Conservation (phyloP, 495 filamentous ascomycete genomes). For the Neurospora hispaniola region DNA sequence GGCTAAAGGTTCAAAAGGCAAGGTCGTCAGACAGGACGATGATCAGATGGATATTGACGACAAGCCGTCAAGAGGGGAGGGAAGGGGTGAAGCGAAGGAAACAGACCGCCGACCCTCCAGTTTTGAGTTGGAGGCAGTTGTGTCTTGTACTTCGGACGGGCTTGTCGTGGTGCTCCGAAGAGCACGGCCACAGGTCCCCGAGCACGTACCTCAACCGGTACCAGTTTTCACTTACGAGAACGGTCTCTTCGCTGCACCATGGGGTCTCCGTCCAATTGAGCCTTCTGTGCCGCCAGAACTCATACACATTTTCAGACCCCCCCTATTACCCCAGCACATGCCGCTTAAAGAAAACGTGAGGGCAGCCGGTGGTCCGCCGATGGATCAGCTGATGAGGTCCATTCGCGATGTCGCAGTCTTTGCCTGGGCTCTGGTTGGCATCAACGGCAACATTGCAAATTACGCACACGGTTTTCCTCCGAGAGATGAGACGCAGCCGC, state of each 20-base stretch:
- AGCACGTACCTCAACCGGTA: constrained; percentile 35
- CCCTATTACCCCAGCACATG: constrained; percentile 33
- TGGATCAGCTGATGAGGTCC: constrained; percentile 59
- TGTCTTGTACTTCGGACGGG: constrained; percentile 84
- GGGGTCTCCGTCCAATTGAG: constrained; percentile 52
- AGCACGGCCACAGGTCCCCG: constrained; percentile 60
- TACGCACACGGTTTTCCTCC: constrained; percentile 55
- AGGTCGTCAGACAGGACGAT: constrained; percentile 3
- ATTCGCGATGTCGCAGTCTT: constrained; percentile 81
- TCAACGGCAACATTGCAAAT: constrained; percentile 63
- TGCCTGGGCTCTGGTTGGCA: constrained; percentile 70
- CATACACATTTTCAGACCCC: constrained; percentile 32
- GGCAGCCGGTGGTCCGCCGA: constrained; percentile 38
- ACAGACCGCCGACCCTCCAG: neutral
- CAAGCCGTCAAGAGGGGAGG: neutral
- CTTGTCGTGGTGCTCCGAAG: constrained; percentile 73
- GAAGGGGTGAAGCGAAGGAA: neutral
- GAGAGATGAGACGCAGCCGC: constrained; percentile 46
- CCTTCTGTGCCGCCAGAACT: constrained; percentile 32
- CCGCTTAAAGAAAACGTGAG: constrained; percentile 33
- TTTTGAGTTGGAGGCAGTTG: constrained; percentile 74
- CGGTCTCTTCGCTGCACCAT: constrained; percentile 69
- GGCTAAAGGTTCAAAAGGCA: constrained; percentile 17
- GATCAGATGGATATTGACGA: constrained; percentile 28
- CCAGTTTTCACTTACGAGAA: constrained; percentile 44